These are phyloP conservation scores for Kodamaea sp. DNA, from an alignment of 1,139 yeast species.

Conservation along the genomic window DNA sequence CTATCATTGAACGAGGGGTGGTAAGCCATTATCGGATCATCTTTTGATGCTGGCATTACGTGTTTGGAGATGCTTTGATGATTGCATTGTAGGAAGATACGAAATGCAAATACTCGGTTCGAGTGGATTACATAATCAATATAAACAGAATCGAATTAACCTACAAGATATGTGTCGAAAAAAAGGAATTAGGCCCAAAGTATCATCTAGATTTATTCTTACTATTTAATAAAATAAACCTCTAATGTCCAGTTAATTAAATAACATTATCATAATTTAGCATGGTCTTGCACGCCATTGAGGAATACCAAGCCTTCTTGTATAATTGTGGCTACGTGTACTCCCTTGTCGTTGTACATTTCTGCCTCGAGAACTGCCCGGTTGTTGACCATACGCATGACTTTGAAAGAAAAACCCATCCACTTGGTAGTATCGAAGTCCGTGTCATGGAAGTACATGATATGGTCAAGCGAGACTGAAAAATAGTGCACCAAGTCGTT, in stretches of 20 bases:
- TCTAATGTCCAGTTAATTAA: no score
- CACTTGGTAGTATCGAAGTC: conserved; percentile 41
- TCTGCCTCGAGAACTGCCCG: conserved; percentile 31
- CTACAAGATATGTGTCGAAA: neutral
- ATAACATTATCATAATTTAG: no score
- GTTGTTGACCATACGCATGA: conserved; percentile 36
- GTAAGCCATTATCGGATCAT: conserved; percentile 2
- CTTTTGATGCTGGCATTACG: neutral
- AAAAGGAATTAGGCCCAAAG: neutral
- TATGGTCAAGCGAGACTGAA: conserved; percentile 45
- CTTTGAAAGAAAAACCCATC: conserved; percentile 40
- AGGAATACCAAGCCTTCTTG: conserved; percentile 43
- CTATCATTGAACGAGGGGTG: conserved; percentile 2
- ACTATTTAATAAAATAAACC: neutral
- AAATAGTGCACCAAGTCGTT: conserved; percentile 22
- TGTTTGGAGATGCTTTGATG: neutral
- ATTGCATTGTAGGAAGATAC: neutral
- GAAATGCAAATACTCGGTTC: no score
- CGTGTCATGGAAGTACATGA: conserved; percentile 39
- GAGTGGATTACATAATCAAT: neutral
- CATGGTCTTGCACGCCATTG: no score
- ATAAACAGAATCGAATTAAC: neutral
- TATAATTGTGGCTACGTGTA: conserved; percentile 30
- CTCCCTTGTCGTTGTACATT: conserved; percentile 31
- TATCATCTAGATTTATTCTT: neutral